Base-by-base conservation (phyloP, 805 yeast genomes). In the Starmerella davenportii region DNA sequence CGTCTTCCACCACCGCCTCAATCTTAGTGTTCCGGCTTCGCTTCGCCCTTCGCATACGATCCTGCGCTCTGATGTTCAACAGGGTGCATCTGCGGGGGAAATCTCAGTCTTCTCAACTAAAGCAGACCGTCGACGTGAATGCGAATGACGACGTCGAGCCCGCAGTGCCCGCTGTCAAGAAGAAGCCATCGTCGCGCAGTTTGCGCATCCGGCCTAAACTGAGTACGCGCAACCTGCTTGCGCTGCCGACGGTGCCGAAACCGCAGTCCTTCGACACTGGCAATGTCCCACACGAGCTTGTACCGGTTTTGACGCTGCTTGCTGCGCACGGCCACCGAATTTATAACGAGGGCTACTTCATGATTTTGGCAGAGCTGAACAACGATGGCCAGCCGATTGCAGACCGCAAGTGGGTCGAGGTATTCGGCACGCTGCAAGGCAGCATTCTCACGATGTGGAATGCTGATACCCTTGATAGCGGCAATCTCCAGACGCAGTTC, bases 361-460 rank as follows among this genome's bases (percentile, higher is more conserved):
- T 62, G 61, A 43, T 63, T 14, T 54, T 63, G 13, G 48, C 55
- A 49, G 56, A 59, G 55, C 51, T 62, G 35, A 58, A 75, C 51
- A 71, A 79, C 20, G 94, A 87, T 48, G 98, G 98, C 7, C 69
- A 75, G 40, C 85, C 94, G 0, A 57, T 62, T 3, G 74, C 77
- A 0, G 79, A 76, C 36, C 65, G 95, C 34, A 68, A 69, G 50
- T 90, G 98, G 98, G 66, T 69, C 39, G 95, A 90, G 59, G 94
- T 85, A 19, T 90, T 79, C 56, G 96, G 93, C 33, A 81, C 80
- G 14, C 63, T 90, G 31, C 73, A 81, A 3, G 98, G 98, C 17
- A 80, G 81, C 42, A 93, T 87, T 51, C 62, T 90, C 43, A 92
- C 95, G 0, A 70, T 81, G 44, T 90, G 96, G 95, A 84, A 84